These are phyloP conservation scores for Geotrichum fermentans DNA, from an alignment of 1,139 yeast species.

Conservation along the genomic window DNA sequence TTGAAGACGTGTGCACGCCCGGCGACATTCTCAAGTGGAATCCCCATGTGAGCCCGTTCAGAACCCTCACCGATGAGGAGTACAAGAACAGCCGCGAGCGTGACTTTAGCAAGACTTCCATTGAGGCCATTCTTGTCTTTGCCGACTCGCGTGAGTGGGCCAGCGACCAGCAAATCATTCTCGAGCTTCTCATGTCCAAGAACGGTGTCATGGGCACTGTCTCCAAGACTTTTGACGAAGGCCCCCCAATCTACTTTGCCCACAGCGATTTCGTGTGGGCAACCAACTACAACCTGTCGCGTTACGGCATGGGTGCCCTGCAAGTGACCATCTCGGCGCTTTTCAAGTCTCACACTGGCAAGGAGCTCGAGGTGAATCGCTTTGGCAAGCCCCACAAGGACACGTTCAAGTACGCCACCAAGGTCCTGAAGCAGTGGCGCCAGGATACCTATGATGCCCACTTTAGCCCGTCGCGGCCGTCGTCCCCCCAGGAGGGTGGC, in stretches of 20 bases:
- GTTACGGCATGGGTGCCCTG: slow-evolving; percentile 88
- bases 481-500: slow-evolving; percentile 14
- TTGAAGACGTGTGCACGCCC: slow-evolving; percentile 71
- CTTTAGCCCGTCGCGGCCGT: slow-evolving; percentile 21
- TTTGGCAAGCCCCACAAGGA: slow-evolving; percentile 85
- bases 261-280: slow-evolving; percentile 90
- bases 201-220: slow-evolving; percentile 79
- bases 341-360: slow-evolving; percentile 75
- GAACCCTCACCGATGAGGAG: slow-evolving; percentile 70
- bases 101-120: slow-evolving; percentile 58
- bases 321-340: slow-evolving; percentile 81
- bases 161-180: slow-evolving; percentile 79
- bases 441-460: slow-evolving; percentile 57
- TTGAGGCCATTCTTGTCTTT: slow-evolving; percentile 71
- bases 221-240: slow-evolving; percentile 64
- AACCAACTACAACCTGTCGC: slow-evolving; percentile 68
- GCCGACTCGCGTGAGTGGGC: slow-evolving; percentile 89
- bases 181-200: slow-evolving; percentile 67
- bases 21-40: slow-evolving; percentile 78
- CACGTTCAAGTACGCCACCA: slow-evolving; percentile 73
- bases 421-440: slow-evolving; percentile 71
- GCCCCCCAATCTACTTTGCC: slow-evolving; percentile 78
- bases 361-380: slow-evolving; percentile 66
- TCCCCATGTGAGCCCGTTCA: slow-evolving; percentile 78
- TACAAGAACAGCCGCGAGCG: slow-evolving; percentile 49